Evolutionary conservation across 1,284 basidiomycete species (phyloP).

Genomic region (Ceratorhiza oryzae-sativae): DNA sequence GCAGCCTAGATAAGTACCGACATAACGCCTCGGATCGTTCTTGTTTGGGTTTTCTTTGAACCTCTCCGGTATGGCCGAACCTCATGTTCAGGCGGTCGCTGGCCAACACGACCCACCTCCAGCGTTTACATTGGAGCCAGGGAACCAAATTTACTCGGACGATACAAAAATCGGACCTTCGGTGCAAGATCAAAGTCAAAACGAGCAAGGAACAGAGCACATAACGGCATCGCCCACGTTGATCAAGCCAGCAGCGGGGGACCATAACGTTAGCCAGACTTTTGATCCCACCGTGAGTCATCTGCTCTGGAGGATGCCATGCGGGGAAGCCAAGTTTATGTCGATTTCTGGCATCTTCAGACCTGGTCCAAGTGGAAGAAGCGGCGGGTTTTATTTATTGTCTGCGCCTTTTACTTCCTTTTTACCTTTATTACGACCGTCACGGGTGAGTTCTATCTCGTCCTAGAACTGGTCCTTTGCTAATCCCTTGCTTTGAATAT

Average conservation of each 20-base stretch:
- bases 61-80: conserved; percentile 23
- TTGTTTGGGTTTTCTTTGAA: background rate
- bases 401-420: conserved; percentile 43
- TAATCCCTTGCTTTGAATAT: background rate
- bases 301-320: background rate
- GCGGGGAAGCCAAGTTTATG: background rate
- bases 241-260: conserved; percentile 1
- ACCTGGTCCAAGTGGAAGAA: conserved; percentile 37
- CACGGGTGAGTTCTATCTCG: background rate
- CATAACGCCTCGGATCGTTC: background rate
- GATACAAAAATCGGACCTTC: conserved; percentile 18
- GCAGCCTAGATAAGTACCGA: conserved; percentile 21
- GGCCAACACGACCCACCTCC: conserved; percentile 20
- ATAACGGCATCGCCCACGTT: conserved; percentile 37
- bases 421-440: conserved; percentile 44
- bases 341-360: conserved; percentile 6
- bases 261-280: conserved; percentile 27
- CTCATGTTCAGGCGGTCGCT: background rate
- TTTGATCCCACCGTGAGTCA: conserved; percentile 36
- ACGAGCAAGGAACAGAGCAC: background rate
- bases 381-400: conserved; percentile 34
- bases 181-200: conserved; percentile 10
- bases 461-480: background rate
- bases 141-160: background rate
- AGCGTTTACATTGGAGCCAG: conserved; percentile 1